These are phyloP conservation scores for Apodospora peruviana DNA, from an alignment of 495 filamentous ascomycete genomes.

Conservation along the genomic window DNA sequence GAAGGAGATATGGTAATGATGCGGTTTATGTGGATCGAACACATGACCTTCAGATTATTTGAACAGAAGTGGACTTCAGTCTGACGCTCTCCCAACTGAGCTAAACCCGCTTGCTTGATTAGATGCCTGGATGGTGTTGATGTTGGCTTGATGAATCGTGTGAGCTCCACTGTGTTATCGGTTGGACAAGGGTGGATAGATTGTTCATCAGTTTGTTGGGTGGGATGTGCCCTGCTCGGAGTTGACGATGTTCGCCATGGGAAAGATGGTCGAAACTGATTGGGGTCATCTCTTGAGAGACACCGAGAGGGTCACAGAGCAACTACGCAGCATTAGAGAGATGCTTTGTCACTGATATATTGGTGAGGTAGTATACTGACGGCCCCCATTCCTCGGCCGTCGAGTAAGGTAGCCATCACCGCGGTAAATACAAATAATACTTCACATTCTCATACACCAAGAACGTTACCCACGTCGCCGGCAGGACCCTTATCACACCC, in stretches of 20 bases:
- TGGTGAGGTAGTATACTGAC: background rate
- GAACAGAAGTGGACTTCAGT: background rate
- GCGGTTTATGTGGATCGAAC: background rate
- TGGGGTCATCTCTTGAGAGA: background rate
- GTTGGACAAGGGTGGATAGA: background rate
- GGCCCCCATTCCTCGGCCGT: background rate
- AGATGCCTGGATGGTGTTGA: no score
- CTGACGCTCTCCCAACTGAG: background rate
- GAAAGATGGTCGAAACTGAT: background rate
- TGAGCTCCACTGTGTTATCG: background rate
- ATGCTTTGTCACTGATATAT: background rate
- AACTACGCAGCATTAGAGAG: background rate
- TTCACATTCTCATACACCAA: conserved; percentile 94
- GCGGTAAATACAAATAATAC: conserved; percentile 44
- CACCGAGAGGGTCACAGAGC: background rate
- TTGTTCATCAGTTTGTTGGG: background rate
- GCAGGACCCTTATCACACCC: conserved; percentile 81
- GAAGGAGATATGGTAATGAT: no score
- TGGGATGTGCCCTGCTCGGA: background rate
- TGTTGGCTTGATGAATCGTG: background rate
- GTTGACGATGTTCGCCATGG: background rate
- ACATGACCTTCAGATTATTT: background rate
- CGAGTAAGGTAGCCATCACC: no score
- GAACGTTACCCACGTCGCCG: conserved; percentile 96
- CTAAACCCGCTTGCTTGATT: background rate